Percentiles rank a stretch among this genome's conserved stretches.
These are phyloP conservation scores for Gracilaria vermiculophylla DNA, from an alignment of 23 red algal genomes.

Conservation along the genomic window DNA sequence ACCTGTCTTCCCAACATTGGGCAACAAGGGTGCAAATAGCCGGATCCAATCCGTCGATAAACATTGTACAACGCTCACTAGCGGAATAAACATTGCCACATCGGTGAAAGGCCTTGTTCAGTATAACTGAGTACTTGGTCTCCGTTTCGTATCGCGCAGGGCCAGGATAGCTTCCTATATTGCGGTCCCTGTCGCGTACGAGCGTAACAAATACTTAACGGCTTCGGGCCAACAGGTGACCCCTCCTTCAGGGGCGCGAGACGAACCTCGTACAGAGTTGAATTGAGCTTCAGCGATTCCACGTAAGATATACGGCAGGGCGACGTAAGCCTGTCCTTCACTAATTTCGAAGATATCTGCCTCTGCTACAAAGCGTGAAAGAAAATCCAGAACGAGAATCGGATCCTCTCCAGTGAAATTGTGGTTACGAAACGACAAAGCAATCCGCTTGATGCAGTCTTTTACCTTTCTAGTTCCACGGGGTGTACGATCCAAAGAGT, in stretches of 20 bases:
- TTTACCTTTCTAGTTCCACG: background rate
- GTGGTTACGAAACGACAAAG: background rate
- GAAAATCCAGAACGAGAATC: background rate
- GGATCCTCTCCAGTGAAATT: constrained; percentile 5
- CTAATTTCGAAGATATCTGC: background rate
- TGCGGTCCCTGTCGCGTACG: background rate
- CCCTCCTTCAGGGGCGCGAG: background rate
- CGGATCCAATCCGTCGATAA: background rate
- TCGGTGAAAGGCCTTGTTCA: background rate
- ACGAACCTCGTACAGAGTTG: background rate
- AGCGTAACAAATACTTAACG: constrained; percentile 6
- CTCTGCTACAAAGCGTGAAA: background rate
- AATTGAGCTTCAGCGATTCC: constrained; percentile 1
- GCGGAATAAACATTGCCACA: constrained; percentile 18
- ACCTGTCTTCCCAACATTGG: background rate
- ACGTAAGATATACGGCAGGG: background rate
- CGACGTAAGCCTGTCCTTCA: background rate
- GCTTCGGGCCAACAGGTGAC: constrained; percentile 27
- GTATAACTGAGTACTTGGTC: background rate
- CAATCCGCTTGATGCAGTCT: background rate
- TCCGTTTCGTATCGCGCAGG: background rate
- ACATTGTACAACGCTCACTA: background rate
- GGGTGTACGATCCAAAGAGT: constrained; percentile 1
- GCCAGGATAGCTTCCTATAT: background rate
- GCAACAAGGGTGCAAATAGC: too few species aligned